Conservation (phyloP, 2,329 filamentous ascomycete species). For the Ophiocordyceps camponoti-saundersi region DNA sequence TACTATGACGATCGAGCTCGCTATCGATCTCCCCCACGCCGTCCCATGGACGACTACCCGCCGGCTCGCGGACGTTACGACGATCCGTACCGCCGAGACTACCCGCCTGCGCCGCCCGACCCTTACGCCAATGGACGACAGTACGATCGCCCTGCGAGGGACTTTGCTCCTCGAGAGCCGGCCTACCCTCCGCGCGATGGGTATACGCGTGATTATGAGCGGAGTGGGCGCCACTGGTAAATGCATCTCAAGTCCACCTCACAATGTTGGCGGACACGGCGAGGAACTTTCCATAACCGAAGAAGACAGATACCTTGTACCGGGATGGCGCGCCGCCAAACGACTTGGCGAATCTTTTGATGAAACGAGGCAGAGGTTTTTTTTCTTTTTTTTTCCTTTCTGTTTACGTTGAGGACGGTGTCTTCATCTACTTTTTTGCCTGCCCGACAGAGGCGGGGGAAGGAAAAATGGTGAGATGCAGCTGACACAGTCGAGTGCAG, state of each 20-base stretch:
- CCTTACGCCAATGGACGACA: slow-evolving; percentile 40
- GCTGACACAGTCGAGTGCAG: not conserved
- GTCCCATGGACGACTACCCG: slow-evolving; percentile 61
- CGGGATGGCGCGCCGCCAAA: not conserved
- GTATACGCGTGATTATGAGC: slow-evolving; percentile 31
- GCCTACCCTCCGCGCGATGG: slow-evolving; percentile 20
- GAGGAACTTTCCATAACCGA: slow-evolving; percentile 17
- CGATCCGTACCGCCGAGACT: slow-evolving; percentile 58
- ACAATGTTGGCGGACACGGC: slow-evolving; percentile 2
- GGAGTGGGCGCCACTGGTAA: slow-evolving; percentile 30
- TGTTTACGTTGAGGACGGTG: not conserved
- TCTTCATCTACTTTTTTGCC: not conserved
- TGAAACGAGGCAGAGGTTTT: not conserved
- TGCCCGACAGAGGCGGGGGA: not conserved
- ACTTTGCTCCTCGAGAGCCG: slow-evolving; percentile 27
- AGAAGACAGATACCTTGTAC: slow-evolving; percentile 13
- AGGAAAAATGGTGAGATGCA: not conserved
- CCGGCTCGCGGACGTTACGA: slow-evolving; percentile 55
- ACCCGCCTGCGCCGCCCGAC: slow-evolving; percentile 47
- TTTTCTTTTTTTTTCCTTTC: not conserved
- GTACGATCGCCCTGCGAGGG: slow-evolving; percentile 38
- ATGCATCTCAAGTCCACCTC: slow-evolving; percentile 4
- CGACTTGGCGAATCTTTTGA: not conserved
- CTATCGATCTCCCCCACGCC: slow-evolving; percentile 66
- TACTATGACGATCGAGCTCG: slow-evolving; percentile 76